Conservation (phyloP, 495 filamentous ascomycete genomes). For the Thermochaetoides thermophila region DNA sequence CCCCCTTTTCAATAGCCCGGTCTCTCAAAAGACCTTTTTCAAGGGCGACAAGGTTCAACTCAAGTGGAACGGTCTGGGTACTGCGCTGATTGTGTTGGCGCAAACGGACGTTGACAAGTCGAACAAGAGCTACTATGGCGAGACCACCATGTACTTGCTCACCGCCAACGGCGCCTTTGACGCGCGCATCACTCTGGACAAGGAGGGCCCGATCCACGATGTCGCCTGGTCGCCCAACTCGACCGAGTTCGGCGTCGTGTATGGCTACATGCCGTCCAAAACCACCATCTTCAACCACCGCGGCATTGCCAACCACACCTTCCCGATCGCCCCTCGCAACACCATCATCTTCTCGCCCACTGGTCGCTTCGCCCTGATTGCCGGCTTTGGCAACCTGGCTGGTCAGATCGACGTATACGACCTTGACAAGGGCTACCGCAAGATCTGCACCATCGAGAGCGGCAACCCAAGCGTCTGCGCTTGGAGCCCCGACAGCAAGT, state of each 20-base stretch:
- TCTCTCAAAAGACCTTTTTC: conserved; percentile 97
- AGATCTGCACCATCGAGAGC: conserved; percentile 87
- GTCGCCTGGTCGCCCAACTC: conserved; percentile 96
- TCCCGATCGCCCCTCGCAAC: conserved; percentile 77
- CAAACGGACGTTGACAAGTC: conserved; percentile 97
- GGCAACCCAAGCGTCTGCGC: conserved; percentile 89
- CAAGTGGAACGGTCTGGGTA: conserved; percentile 90
- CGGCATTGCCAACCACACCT: conserved; percentile 63
- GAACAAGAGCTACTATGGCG: conserved; percentile 97
- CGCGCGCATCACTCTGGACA: conserved; percentile 82
- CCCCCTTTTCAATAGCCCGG: conserved; percentile 60
- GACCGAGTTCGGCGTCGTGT: conserved; percentile 91
- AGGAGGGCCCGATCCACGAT: conserved; percentile 96
- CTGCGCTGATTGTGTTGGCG: conserved; percentile 82
- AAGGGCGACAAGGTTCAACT: conserved; percentile 97
- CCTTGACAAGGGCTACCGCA: conserved; percentile 75
- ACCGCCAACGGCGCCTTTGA: conserved; percentile 87
- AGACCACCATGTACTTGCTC: conserved; percentile 91
- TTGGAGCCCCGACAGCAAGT: conserved; percentile 91
- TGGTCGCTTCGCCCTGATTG: conserved; percentile 81
- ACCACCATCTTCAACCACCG: conserved; percentile 89
- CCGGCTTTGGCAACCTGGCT: conserved; percentile 92
- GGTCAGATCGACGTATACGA: conserved; percentile 98
- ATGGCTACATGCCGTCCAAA: conserved; percentile 96
- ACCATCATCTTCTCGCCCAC: conserved; percentile 92